Evolutionary conservation across 2,329 filamentous ascomycete genomes (phyloP), one percentile per base, ranked within the genome.

Genomic region (Fusarium sp.): DNA sequence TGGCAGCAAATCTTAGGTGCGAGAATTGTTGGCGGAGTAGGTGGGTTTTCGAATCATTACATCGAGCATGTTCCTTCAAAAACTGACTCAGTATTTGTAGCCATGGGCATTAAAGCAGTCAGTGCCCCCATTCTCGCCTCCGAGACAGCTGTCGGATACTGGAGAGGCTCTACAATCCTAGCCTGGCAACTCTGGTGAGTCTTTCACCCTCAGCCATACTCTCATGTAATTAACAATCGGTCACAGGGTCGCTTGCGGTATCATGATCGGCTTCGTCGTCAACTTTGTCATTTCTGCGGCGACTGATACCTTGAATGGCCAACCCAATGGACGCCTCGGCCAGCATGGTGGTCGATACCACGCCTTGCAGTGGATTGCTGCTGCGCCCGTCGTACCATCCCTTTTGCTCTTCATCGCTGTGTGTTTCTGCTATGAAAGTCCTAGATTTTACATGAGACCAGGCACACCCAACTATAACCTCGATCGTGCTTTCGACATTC

Each of bases 101-200:
- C 81, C 1, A 85, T 85, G 83, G 83, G 83, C 0, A 78, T 85
- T 26, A 85, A 85, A 63, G 83, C 83, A 1, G 82, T 84, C 36
- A 85, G 82, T 38, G 82, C 83, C 0, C 81, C 83, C 1, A 83
- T 85, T 17, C 75, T 85, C 4, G 83, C 82, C 4, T 81, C 81
- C 9, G 83, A 85, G 69, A 84, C 82, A 0, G 81, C 83, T 0
- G 78, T 84, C 15, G 81, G 82, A 0, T 84, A 81, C 63, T 85
- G 83, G 83, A 77, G 83, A 71, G 83, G 83, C 2, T 83, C 81
- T 14, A 81, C 81, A 2, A 82, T 84, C 17, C 76, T 85, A 0
- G 81, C 81, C 6, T 85, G 83, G 83, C 83, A 85, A 40, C 72
- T 85, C 3, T 83, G 81, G 81, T 20, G 77, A 78, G 6, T 77